These are phyloP conservation scores for Hymenotorrendiella dingleyae DNA, from an alignment of 2,329 filamentous ascomycete species.

Conservation along the genomic window DNA sequence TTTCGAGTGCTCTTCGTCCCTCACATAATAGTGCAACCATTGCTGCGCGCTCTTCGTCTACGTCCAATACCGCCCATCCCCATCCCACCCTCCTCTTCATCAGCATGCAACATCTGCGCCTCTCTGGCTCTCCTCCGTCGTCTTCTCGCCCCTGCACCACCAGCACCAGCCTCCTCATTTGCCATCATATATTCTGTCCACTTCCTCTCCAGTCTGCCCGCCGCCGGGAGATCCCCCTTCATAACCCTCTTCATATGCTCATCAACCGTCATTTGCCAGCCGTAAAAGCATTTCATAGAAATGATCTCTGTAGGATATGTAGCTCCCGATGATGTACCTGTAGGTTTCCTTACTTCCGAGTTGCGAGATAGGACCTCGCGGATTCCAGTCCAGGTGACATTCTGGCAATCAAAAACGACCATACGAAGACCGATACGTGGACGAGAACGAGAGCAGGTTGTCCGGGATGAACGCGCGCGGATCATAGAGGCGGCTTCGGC, in stretches of 20 bases:
- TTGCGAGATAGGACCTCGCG: slow-evolving; percentile 83
- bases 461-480: slow-evolving; percentile 48
- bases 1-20: too few species aligned
- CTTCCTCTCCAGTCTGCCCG: slow-evolving; percentile 75
- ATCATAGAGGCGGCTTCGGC: slow-evolving; percentile 81
- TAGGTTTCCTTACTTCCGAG: slow-evolving; percentile 58
- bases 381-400: slow-evolving; percentile 88
- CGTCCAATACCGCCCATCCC: slow-evolving; percentile 38
- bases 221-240: slow-evolving; percentile 66
- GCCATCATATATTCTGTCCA: slow-evolving; percentile 96
- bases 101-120: slow-evolving; percentile 71
- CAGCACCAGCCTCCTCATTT: slow-evolving; percentile 72
- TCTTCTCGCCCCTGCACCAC: slow-evolving; percentile 60
- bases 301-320: slow-evolving; percentile 73
- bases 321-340: slow-evolving; percentile 4
- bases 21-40: slow-evolving; percentile 62
- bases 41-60: slow-evolving; percentile 57
- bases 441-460: slow-evolving; percentile 23
- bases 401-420: slow-evolving; percentile 85
- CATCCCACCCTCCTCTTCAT: slow-evolving; percentile 68
- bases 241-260: slow-evolving; percentile 87
- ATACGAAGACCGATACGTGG: slow-evolving; percentile 56
- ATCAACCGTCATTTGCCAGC: slow-evolving; percentile 90
- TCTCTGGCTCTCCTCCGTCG: slow-evolving; percentile 73
- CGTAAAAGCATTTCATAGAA: slow-evolving; percentile 86